These are phyloP conservation scores for Rosa multiflora DNA, from an alignment of 306 rosid genomes.

Conservation along the genomic window DNA sequence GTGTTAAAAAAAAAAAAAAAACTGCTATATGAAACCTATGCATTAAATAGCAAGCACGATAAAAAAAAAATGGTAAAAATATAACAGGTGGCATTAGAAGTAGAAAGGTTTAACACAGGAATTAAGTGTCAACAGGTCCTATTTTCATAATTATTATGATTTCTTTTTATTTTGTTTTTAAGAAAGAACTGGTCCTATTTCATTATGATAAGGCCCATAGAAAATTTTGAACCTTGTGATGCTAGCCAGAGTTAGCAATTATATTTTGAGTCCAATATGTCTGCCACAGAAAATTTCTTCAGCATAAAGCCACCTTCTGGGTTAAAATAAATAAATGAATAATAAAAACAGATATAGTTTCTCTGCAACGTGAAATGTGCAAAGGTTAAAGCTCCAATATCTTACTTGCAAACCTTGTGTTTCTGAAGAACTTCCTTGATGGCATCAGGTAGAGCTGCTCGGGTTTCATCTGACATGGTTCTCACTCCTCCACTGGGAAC, in stretches of 20 bases:
- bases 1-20: not conserved
- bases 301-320: too few species aligned
- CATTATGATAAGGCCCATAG: not conserved
- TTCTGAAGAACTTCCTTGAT: slow-evolving; percentile 61
- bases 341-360: not conserved
- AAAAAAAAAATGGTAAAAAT: not conserved
- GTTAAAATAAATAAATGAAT: not conserved
- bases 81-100: not conserved
- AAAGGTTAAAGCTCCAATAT: not conserved
- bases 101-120: not conserved
- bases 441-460: slow-evolving; percentile 53
- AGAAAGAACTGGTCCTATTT: not conserved
- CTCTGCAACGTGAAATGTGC: not conserved
- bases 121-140: not conserved
- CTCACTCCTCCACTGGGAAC: slow-evolving; percentile 40
- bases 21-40: not conserved
- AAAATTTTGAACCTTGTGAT: too few species aligned
- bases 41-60: not conserved
- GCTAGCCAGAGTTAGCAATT: too few species aligned
- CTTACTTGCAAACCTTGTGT: slow-evolving; percentile 88
- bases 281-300: too few species aligned
- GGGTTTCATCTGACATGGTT: slow-evolving; percentile 79
- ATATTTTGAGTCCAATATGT: too few species aligned
- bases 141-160: not conserved
- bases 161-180: not conserved